Base-by-base conservation (phyloP, 345 rosid genomes). In the Stellera chamaejasme region DNA sequence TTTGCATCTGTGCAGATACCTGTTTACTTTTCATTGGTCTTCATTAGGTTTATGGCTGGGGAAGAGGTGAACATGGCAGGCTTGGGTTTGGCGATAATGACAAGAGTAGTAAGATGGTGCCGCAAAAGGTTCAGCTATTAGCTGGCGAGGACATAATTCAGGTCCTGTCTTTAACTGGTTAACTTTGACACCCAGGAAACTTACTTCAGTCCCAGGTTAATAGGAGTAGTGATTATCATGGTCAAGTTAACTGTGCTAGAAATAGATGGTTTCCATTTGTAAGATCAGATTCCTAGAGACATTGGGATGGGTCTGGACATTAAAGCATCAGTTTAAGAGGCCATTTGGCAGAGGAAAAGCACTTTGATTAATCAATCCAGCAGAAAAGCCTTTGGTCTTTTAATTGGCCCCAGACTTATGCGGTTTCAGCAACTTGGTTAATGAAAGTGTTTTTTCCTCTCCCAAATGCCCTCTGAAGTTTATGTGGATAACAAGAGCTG, bases 1-100 rank as follows among this genome's bases (percentile, higher is more conserved):
- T 47, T n/a, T 6, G 12, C 32, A 52, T 26, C 11, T 6, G 14
- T 10, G 3, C 9, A 12, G 11, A 27, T 10, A n/a, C 12, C 43
- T 28, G 43, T 14, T 27, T 52, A 27, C 55, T 13, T 52, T 27
- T 52, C 27, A 41, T 50, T 61, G 46, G 23, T 43, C 39, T 32
- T 32, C 39, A 32, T 61, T 76, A 93, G 99, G 96, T 93, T 42
- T 89, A 78, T 72, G 92, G 90, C 36, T 93, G 99, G 99, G 99
- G 99, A 66, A 83, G 99, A 80, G 99, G 99, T 46, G 99, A 89
- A 64, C 99, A 93, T 27, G 99, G 99, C 36, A 80, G 99, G 71
- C 88, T 93, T n/a, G 99, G 99, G 43, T 83, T 93, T 64, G 99
- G 99, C 47, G 99, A 93, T 63, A 93, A 77, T 69, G 99, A 93